Base-by-base conservation (phyloP, 2,329 filamentous ascomycete species). In the Colletotrichum musicola region DNA sequence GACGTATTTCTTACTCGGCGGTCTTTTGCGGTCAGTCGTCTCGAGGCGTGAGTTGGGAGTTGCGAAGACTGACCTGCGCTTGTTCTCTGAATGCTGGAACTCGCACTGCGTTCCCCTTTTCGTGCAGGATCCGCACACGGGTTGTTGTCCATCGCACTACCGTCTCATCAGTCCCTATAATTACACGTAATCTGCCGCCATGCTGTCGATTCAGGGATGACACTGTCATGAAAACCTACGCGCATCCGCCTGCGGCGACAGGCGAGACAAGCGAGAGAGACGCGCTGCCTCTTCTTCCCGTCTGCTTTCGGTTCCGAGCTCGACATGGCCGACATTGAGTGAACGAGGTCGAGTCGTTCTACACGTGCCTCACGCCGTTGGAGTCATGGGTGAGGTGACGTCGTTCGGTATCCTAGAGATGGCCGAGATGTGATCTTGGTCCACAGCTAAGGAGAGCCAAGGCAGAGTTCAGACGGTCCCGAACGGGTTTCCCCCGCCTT, bases 1-100 rank as follows among this genome's bases (percentile, higher is more conserved):
- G 18, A 75, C 73, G 22, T 72, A 74, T 54, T 72, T 70, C 53
- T 74, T 75, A 50, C 73, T 75, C 20, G 73, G 73, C 27, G 73
- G 73, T 46, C 73, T 75, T 3, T 18, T 12, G 16, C 12, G 40
- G 16, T 42, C 10, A 9, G 27, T 14, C 20, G 22, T 20, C 18
- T 38, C 18, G 25, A 18, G 46, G 44, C 25, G 6, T 12, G 18
- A 35, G 22, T n/a, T 18, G 4, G 27, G 18, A 60, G 27, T 30
- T 18, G 30, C 27, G 13, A 3, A 9, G 25, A 18, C 66, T 9
- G 14, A 70, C 69, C 69, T 64, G 25, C 70, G 60, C 44, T 70
- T 68, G 38, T 71, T 71, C 9, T 71, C 68, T 13, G 46, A 22
- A 12, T 71, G 68, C 27, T 66, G 54, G 35, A 61, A 70, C 18